Evolutionary conservation across 2,329 filamentous ascomycete genomes (phyloP).

Genomic region (Fusarium concolor): DNA sequence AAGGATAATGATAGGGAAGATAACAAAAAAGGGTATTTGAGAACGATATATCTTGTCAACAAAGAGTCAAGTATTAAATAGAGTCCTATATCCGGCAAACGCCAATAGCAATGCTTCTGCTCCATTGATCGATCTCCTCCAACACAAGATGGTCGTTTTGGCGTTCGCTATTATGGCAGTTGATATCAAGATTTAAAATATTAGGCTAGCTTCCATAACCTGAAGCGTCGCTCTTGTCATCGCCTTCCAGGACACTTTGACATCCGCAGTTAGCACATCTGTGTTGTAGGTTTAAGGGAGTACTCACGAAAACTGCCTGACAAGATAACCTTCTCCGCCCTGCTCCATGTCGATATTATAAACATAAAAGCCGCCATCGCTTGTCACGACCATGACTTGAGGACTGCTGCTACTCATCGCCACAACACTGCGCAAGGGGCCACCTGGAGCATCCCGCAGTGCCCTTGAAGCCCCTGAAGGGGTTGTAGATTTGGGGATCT

Average conservation of each 20-base stretch:
- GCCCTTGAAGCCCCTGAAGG: conserved; percentile 32
- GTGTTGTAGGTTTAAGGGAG: not conserved
- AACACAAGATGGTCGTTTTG: not conserved
- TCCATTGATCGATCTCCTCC: conserved; percentile 6
- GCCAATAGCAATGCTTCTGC: conserved; percentile 28
- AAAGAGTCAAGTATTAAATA: not conserved
- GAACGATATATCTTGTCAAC: conserved; percentile 6
- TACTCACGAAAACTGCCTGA: conserved; percentile 92
- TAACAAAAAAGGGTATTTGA: conserved; percentile 22
- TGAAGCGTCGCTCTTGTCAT: conserved; percentile 66
- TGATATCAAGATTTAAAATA: not conserved
- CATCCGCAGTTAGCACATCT: conserved; percentile 8
- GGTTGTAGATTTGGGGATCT: conserved; percentile 74
- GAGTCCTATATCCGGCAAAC: conserved; percentile 17
- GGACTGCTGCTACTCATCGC: conserved; percentile 95
- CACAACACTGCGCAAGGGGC: conserved; percentile 87
- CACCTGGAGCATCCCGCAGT: conserved; percentile 50
- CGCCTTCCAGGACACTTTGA: conserved; percentile 63
- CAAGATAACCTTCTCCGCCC: conserved; percentile 90
- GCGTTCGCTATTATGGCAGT: not conserved
- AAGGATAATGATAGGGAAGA: not conserved
- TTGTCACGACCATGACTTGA: conserved; percentile 98
- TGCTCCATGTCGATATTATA: conserved; percentile 96
- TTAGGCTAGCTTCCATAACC: conserved; percentile 52
- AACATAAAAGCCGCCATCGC: conserved; percentile 93